Conservation (phyloP, 2,329 filamentous ascomycete genomes). For the Ampelomyces quisqualis region DNA sequence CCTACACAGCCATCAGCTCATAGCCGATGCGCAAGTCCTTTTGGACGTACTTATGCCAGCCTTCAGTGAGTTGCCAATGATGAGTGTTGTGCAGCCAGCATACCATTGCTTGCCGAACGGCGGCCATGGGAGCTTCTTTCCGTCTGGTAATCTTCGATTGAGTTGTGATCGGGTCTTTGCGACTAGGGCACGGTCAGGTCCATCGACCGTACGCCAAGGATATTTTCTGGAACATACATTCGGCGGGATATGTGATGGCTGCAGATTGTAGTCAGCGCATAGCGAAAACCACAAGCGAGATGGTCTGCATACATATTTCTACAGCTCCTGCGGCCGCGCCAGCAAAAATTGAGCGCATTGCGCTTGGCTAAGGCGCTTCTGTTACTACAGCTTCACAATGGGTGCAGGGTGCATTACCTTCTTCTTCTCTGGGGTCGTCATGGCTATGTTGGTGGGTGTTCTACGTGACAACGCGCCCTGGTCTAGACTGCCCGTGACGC, state of each 20-base stretch:
- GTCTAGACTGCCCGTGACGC: background rate
- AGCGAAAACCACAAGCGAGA: background rate
- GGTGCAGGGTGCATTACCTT: conserved; percentile 20
- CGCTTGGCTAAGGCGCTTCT: conserved; percentile 61
- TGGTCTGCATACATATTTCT: conserved; percentile 71
- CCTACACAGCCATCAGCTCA: conserved; percentile 49
- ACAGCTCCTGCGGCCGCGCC: conserved; percentile 92
- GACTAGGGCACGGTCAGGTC: conserved; percentile 54
- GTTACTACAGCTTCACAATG: background rate
- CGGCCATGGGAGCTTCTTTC: conserved; percentile 90
- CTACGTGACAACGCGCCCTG: too few relatives aligned
- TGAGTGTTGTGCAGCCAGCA: conserved; percentile 93
- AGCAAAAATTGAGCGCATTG: conserved; percentile 84
- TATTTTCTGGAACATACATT: conserved; percentile 61
- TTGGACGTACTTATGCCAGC: conserved; percentile 78
- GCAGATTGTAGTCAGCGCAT: conserved; percentile 20
- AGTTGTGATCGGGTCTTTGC: conserved; percentile 94
- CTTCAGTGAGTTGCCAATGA: conserved; percentile 95
- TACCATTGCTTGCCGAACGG: conserved; percentile 96
- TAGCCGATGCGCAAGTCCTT: too few relatives aligned
- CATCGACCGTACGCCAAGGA: background rate
- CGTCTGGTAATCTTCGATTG: conserved; percentile 77
- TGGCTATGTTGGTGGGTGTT: too few relatives aligned
- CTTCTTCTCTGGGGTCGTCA: conserved; percentile 39
- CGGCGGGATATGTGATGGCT: conserved; percentile 91